phyloP scores from a whole-genome alignment of 2,329 filamentous ascomycete genomes.

The Seiridium unicorne region DNA sequence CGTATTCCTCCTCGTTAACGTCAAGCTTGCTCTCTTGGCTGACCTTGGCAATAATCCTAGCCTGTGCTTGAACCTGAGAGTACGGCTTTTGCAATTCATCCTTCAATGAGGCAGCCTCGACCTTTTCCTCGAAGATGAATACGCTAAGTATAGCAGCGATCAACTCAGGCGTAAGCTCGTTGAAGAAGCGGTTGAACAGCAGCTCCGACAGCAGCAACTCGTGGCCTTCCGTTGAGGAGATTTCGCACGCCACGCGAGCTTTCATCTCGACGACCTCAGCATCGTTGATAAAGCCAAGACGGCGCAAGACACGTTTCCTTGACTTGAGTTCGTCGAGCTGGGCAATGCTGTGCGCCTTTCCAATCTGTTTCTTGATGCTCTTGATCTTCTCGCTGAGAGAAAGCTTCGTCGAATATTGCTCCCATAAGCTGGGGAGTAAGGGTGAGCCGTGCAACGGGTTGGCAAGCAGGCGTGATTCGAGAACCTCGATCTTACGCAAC shows the following conservation, averaged over 20 bases:
- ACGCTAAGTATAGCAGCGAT: slow-evolving; percentile 84
- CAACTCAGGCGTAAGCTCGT: slow-evolving; percentile 85
- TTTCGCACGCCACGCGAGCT: slow-evolving; percentile 95
- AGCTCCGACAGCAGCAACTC: slow-evolving; percentile 91
- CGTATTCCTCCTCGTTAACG: slow-evolving; percentile 93
- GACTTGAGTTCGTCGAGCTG: slow-evolving; percentile 96
- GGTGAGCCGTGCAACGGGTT: slow-evolving; percentile 93
- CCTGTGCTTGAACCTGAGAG: slow-evolving; percentile 83
- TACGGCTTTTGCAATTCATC: slow-evolving; percentile 86
- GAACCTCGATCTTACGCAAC: slow-evolving; percentile 91
- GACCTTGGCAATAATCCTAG: slow-evolving; percentile 85
- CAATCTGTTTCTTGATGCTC: slow-evolving; percentile 81
- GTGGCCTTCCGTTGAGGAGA: slow-evolving; percentile 86
- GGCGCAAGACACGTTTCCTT: slow-evolving; percentile 89
- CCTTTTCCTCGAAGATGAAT: slow-evolving; percentile 98
- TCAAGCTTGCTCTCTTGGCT: slow-evolving; percentile 91
- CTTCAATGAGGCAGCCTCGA: slow-evolving; percentile 72
- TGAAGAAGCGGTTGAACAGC: slow-evolving; percentile 97
- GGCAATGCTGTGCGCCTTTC: slow-evolving; percentile 79
- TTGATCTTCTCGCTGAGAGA: slow-evolving; percentile 77
- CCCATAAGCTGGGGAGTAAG: slow-evolving; percentile 78
- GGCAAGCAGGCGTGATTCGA: slow-evolving; percentile 83
- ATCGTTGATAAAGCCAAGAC: slow-evolving; percentile 94
- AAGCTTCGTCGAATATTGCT: slow-evolving; percentile 82
- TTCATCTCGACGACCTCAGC: slow-evolving; percentile 94